Conservation (phyloP, 805 yeast species). For the Monosporozyma yasuniensis region DNA sequence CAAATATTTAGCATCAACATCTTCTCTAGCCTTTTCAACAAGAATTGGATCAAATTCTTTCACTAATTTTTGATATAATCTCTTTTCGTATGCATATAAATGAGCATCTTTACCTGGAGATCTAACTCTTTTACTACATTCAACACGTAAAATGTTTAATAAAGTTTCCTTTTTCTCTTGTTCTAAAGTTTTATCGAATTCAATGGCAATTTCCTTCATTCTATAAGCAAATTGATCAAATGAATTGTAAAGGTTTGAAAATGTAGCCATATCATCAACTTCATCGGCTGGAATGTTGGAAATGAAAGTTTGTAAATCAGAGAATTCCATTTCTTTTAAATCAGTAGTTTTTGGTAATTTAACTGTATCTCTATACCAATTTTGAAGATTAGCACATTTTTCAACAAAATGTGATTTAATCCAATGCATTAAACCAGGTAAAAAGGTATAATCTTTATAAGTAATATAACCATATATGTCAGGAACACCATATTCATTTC, state of each 20-base stretch:
- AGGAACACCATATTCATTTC: slow-evolving; percentile 41
- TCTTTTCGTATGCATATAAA: slow-evolving; percentile 14
- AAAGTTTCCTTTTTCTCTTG: slow-evolving; percentile 10
- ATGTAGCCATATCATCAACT: slow-evolving; percentile 11
- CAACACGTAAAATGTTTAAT: slow-evolving; percentile 10
- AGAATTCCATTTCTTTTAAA: slow-evolving; percentile 10
- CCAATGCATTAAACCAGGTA: slow-evolving; percentile 54
- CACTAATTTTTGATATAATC: slow-evolving; percentile 11
- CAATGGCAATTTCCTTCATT: slow-evolving; percentile 22
- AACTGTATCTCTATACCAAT: slow-evolving; percentile 7
- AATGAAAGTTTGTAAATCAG: slow-evolving; percentile 14
- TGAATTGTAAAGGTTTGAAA: slow-evolving; percentile 9
- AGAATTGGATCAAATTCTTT: slow-evolving; percentile 4
- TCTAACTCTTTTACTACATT: slow-evolving; percentile 8
- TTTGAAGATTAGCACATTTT: slow-evolving; percentile 12
- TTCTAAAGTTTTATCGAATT: slow-evolving; percentile 9
- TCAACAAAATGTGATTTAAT: slow-evolving; percentile 20
- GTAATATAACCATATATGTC: slow-evolving; percentile 25
- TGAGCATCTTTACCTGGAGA: slow-evolving; percentile 25
- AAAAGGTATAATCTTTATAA: slow-evolving; percentile 37
- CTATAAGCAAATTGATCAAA: slow-evolving; percentile 20
- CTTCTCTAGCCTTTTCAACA: slow-evolving; percentile 1
- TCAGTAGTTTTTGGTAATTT: slow-evolving; percentile 9
- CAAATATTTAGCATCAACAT: slow-evolving; percentile 8
- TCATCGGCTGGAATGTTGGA: slow-evolving; percentile 15